phyloP scores from a whole-genome alignment of 1,139 yeast species.

The Nakaseomyces glabratus region DNA sequence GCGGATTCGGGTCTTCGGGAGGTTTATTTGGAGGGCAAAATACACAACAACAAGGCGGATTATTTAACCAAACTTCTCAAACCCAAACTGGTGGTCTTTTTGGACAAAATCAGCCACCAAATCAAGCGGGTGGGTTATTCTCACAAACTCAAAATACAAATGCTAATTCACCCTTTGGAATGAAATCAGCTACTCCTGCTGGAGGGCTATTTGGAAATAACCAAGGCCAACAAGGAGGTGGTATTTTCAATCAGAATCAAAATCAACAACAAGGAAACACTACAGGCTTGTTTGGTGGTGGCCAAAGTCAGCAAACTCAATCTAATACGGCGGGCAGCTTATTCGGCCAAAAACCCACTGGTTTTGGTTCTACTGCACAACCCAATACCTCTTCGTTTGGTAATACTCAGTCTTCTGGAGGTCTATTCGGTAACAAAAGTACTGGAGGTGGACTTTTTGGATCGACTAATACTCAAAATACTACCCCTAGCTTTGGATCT shows the following conservation, averaged over 20 bases:
- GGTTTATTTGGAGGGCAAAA: constrained; percentile 7
- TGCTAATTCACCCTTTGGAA: constrained; percentile 19
- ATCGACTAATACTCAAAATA: constrained; percentile 12
- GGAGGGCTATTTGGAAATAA: constrained; percentile 31
- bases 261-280: constrained; percentile 12
- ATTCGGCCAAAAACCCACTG: constrained; percentile 20
- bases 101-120: constrained; percentile 8
- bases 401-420: constrained; percentile 16
- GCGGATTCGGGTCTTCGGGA: constrained; percentile 21
- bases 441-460: constrained; percentile 12
- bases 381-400: too few species aligned
- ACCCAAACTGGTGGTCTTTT: constrained; percentile 12
- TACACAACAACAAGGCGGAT: constrained; percentile 15
- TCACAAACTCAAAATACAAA: constrained; percentile 13
- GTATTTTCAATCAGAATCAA: constrained; percentile 13
- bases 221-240: constrained; percentile 10
- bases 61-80: constrained; percentile 20
- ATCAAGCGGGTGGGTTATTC: constrained; percentile 25
- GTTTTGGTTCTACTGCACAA: too few species aligned
- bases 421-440: constrained; percentile 28
- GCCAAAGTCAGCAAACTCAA: constrained; percentile 7
- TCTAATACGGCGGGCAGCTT: background rate
- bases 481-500: too few species aligned
- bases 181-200: constrained; percentile 1
- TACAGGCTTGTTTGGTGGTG: constrained; percentile 27